Evolutionary conservation across 2,329 filamentous ascomycete species (phyloP).

Genomic region (Aspergillus pseudotamarii): DNA sequence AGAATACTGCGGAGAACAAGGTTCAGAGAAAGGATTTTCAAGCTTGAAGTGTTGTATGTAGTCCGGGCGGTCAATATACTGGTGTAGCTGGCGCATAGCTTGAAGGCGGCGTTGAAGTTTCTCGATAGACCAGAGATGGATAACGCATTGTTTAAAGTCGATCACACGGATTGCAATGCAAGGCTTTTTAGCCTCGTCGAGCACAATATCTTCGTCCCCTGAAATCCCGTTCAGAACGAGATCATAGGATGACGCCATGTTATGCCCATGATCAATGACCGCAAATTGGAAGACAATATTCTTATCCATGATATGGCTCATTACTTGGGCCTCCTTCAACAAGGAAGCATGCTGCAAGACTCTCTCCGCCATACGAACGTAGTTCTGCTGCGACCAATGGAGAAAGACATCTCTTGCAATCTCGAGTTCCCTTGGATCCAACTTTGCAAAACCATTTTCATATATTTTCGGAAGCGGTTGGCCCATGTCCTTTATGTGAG

Average conservation of each 20-base stretch:
- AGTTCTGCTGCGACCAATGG: conserved; percentile 82
- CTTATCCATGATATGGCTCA: conserved; percentile 96
- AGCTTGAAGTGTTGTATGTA: conserved; percentile 91
- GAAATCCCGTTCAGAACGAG: conserved; percentile 90
- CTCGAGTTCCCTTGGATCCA: conserved; percentile 72
- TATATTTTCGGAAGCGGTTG: conserved; percentile 57
- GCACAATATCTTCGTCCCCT: conserved; percentile 78
- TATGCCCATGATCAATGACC: conserved; percentile 84
- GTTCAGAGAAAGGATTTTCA: conserved; percentile 89
- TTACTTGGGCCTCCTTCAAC: conserved; percentile 93
- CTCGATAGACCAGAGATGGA: conserved; percentile 91
- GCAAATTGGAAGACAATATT: conserved; percentile 93
- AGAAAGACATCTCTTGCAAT: conserved; percentile 67
- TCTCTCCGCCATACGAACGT: conserved; percentile 90
- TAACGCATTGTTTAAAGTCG: conserved; percentile 82
- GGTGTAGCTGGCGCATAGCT: conserved; percentile 94
- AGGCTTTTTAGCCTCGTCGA: conserved; percentile 82
- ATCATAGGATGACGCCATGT: conserved; percentile 91
- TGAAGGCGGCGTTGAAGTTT: conserved; percentile 86
- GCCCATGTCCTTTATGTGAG: conserved; percentile 76
- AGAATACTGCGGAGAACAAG: conserved; percentile 89
- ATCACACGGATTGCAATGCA: conserved; percentile 89
- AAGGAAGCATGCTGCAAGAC: conserved; percentile 84
- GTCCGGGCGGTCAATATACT: conserved; percentile 93
- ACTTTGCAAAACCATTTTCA: conserved; percentile 48